Evolutionary conservation across 2,329 filamentous ascomycete genomes (phyloP).

Genomic region (Diplodia scrobiculata): DNA sequence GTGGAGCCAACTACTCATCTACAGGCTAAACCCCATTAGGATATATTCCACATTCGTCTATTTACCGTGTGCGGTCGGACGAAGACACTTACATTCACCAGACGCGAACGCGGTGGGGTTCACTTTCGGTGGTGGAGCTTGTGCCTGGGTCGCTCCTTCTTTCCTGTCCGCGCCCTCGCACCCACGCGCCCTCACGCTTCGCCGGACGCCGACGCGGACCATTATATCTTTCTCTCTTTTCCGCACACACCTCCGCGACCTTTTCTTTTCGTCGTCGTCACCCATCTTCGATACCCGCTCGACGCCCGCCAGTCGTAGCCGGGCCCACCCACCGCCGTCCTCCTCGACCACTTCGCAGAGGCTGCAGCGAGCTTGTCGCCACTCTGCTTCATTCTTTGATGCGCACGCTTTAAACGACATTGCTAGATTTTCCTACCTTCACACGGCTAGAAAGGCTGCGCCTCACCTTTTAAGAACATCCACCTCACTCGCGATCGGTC

Average conservation of each 20-base stretch:
- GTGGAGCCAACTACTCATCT: too few species aligned
- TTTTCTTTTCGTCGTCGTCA: not conserved
- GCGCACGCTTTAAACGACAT: not conserved
- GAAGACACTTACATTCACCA: not conserved
- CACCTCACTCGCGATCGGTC: constrained; percentile 29
- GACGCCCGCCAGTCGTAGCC: too few species aligned
- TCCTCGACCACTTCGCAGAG: not conserved
- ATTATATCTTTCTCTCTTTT: not conserved
- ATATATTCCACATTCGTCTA: too few species aligned
- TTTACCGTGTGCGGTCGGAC: too few species aligned
- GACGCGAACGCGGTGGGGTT: not conserved
- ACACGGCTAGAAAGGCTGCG: not conserved
- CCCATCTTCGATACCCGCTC: not conserved
- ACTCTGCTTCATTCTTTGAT: not conserved
- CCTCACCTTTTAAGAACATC: constrained; percentile 32
- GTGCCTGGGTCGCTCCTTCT: not conserved
- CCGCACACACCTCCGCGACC: not conserved
- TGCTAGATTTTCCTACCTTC: not conserved
- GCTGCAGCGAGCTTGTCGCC: not conserved
- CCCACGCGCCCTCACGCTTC: not conserved
- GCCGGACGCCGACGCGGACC: not conserved
- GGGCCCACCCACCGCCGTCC: not conserved
- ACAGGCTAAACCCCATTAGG: too few species aligned
- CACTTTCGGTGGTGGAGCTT: not conserved
- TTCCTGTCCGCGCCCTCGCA: not conserved